These are phyloP conservation scores for Phalaenopsis aphrodite DNA, from an alignment of 106 monocot genomes.

Conservation along the genomic window DNA sequence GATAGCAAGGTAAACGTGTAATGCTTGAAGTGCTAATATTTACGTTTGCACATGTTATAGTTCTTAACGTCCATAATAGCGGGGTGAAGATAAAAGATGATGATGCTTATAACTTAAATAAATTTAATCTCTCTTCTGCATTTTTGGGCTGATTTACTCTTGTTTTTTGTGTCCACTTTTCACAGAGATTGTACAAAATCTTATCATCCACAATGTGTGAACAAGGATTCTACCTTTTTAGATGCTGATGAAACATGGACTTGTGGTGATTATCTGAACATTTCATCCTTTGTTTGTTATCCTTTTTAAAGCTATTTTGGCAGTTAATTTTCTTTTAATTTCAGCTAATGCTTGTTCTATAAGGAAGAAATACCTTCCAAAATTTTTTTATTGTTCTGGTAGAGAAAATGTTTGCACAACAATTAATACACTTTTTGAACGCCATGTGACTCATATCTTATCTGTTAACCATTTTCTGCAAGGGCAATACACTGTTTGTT, in stretches of 20 bases:
- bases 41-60: not conserved
- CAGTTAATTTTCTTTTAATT: not conserved
- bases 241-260: slow-evolving; percentile 28
- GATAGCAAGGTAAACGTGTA: not conserved
- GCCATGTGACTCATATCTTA: not conserved
- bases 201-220: slow-evolving; percentile 47
- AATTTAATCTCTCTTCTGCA: not conserved
- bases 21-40: not conserved
- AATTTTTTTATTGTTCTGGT: not conserved
- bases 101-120: not conserved
- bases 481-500: not conserved
- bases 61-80: not conserved
- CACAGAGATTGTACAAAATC: slow-evolving; percentile 51
- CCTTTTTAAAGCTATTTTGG: not conserved
- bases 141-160: not conserved
- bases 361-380: not conserved
- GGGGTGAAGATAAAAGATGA: not conserved
- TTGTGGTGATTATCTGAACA: slow-evolving; percentile 29
- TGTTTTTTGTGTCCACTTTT: not conserved
- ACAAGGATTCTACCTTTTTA: slow-evolving; percentile 35
- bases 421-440: not conserved
- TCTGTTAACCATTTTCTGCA: not conserved
- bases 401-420: not conserved
- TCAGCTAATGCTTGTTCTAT: not conserved
- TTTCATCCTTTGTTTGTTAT: slow-evolving; percentile 1